Percentiles rank a stretch among this genome's conserved stretches.
Evolutionary conservation across 352 stramenopile genomes (phyloP).

Genomic region (Globisporangium alternatum): DNA sequence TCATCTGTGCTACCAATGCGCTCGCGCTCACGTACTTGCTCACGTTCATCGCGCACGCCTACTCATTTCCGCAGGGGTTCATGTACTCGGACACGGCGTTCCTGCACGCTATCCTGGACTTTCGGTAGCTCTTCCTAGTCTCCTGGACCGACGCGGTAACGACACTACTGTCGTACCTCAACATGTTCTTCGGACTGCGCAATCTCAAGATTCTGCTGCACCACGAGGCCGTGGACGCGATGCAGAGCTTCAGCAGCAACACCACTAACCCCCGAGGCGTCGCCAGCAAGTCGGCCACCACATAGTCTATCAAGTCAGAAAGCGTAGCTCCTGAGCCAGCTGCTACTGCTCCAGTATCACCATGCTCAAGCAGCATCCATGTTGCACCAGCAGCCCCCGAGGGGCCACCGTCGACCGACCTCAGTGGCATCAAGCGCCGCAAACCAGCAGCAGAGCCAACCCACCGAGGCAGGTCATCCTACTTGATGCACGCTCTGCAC

Average conservation of each 20-base stretch:
- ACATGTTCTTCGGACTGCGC: conserved; percentile 23
- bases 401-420: neutral
- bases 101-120: conserved; percentile 21
- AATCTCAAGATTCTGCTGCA: conserved; percentile 30
- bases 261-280: neutral
- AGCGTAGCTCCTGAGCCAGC: neutral
- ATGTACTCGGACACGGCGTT: conserved; percentile 20
- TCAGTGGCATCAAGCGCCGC: neutral
- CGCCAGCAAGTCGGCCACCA: neutral
- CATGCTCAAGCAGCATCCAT: neutral
- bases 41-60: conserved; percentile 18
- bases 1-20: conserved; percentile 27
- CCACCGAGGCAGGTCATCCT: neutral
- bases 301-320: neutral
- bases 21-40: conserved; percentile 26
- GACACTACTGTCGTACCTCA: conserved; percentile 28
- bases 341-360: too few relatives aligned
- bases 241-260: neutral
- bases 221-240: conserved; percentile 4
- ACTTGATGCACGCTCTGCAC: neutral
- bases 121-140: conserved; percentile 32
- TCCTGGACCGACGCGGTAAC: conserved; percentile 20
- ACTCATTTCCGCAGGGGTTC: conserved; percentile 19
- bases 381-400: neutral
- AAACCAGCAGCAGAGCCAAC: too few relatives aligned